These are phyloP conservation scores for Acer yangbiense DNA, from an alignment of 345 rosid genomes.

Conservation along the genomic window DNA sequence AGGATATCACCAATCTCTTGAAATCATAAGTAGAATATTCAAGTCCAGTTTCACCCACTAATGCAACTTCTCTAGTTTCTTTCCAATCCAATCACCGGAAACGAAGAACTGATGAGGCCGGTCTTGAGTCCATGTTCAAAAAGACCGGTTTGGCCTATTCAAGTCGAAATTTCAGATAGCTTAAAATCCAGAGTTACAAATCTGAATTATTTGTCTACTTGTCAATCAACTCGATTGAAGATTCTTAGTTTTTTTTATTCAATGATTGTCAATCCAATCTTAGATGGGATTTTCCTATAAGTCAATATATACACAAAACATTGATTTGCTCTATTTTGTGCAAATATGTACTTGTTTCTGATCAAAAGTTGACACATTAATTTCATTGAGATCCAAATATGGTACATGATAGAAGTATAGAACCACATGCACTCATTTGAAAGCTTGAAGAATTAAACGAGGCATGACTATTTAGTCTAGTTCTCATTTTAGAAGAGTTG, in stretches of 20 bases:
- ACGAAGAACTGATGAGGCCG: constrained; percentile 16
- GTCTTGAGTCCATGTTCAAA: constrained; percentile 8
- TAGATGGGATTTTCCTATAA: background rate
- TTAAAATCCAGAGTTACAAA: background rate
- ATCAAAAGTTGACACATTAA: too few species aligned
- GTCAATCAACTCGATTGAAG: background rate
- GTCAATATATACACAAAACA: background rate
- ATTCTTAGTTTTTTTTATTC: too few species aligned
- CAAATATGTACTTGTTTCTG: too few species aligned
- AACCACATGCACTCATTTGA: too few species aligned
- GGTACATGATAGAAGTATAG: too few species aligned
- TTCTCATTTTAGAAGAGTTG: background rate
- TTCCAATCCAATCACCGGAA: background rate
- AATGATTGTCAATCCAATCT: background rate
- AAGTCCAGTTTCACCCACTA: background rate
- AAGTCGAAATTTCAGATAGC: constrained; percentile 28
- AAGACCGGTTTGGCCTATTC: background rate
- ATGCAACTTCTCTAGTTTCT: too few species aligned
- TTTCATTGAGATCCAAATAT: too few species aligned
- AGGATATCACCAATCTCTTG: constrained; percentile 37
- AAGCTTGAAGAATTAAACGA: too few species aligned
- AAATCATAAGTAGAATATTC: background rate
- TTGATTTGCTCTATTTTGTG: background rate
- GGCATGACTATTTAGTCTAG: too few species aligned
- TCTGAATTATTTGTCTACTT: background rate